A percentile compares a stretch with the other conserved stretches of the same genome.
Conservation (phyloP, 1,284 basidiomycete species). For the Somion occarium region DNA sequence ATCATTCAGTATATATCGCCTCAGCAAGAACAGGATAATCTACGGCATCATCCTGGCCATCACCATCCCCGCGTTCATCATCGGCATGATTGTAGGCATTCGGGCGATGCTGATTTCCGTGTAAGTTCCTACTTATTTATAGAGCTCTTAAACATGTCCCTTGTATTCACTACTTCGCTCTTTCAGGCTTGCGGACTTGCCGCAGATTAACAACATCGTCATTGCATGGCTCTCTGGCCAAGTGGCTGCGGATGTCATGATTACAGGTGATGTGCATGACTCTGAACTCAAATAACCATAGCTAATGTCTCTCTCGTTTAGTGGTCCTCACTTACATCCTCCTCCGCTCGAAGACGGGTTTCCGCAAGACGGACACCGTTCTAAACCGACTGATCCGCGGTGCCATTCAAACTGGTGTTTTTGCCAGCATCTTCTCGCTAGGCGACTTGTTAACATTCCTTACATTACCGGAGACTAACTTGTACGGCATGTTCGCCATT, state of each 20-base stretch:
- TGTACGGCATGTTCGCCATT: conserved; percentile 41
- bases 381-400: conserved; percentile 43
- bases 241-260: conserved; percentile 33
- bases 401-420: conserved; percentile 42
- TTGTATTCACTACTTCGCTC: neutral
- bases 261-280: conserved; percentile 38
- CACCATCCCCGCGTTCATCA: conserved; percentile 30
- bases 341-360: conserved; percentile 36
- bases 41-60: conserved; percentile 28
- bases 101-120: conserved; percentile 31
- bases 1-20: neutral
- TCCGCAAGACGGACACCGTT: conserved; percentile 38
- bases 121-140: no score
- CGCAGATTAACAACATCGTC: conserved; percentile 19
- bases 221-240: conserved; percentile 38
- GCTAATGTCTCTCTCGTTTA: conserved; percentile 6
- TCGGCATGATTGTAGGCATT: conserved; percentile 34
- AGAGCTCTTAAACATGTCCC: no score
- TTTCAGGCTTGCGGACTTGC: conserved; percentile 12
- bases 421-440: conserved; percentile 39
- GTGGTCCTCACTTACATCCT: conserved; percentile 32
- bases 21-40: conserved; percentile 14
- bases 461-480: conserved; percentile 26
- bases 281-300: neutral
- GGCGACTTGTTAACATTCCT: conserved; percentile 38